These are phyloP conservation scores for Termitomyces eurrhizus DNA, from an alignment of 768 basidiomycete genomes.

Conservation along the genomic window DNA sequence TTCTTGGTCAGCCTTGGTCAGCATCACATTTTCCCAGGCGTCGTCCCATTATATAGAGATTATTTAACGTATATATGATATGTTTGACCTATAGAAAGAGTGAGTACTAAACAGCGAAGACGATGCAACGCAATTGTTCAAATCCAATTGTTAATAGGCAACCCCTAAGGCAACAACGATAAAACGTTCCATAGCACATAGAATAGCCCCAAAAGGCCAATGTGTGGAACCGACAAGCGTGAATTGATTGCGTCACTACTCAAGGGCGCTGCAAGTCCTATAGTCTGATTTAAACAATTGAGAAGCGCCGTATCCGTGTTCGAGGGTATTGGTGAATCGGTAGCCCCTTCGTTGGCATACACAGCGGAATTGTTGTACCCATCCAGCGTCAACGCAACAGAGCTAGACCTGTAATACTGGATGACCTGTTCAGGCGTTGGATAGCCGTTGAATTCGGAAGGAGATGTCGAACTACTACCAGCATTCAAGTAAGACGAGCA, in stretches of 20 bases:
- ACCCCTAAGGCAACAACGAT: background rate
- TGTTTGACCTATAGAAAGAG: background rate
- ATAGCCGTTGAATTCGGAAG: slow-evolving; percentile 7
- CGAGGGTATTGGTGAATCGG: slow-evolving; percentile 41
- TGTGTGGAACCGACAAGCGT: background rate
- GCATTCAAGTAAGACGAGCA: slow-evolving; percentile 21
- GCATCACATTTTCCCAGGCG: no score
- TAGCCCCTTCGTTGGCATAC: slow-evolving; percentile 24
- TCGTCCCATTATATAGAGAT: no score
- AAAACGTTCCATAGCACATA: background rate
- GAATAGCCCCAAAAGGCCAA: background rate
- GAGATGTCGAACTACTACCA: background rate
- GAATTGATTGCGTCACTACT: slow-evolving; percentile 11
- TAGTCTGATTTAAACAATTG: slow-evolving; percentile 40
- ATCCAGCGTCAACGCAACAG: slow-evolving; percentile 54
- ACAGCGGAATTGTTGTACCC: slow-evolving; percentile 62
- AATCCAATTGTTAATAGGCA: background rate
- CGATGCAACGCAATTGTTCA: no score
- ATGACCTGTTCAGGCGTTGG: slow-evolving; percentile 28
- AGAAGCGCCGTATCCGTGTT: slow-evolving; percentile 41
- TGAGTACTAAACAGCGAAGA: background rate
- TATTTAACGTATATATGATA: background rate
- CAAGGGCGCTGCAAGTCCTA: slow-evolving; percentile 2
- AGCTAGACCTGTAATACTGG: slow-evolving; percentile 66
- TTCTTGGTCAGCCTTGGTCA: no score